Evolutionary conservation across 1,284 basidiomycete species (phyloP), one percentile per base, ranked within the genome.

Genomic region (Marasmius sp.): DNA sequence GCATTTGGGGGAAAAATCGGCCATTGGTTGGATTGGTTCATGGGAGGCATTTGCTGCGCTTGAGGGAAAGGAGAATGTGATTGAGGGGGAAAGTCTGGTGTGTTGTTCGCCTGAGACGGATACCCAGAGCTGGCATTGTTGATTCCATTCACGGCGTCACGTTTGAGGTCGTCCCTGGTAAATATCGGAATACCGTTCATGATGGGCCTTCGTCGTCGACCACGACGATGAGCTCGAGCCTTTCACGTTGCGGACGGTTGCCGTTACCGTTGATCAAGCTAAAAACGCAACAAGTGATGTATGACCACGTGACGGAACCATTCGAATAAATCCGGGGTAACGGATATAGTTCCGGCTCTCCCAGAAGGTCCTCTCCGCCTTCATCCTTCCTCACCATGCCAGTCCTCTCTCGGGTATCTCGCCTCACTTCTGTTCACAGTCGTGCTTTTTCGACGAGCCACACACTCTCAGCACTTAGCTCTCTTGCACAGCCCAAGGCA

Each of bases 401-500:
- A 78, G 73, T 74, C 10, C 58, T 77, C 48, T 71, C 71, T 51
- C 72, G 72, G 49, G 63, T 81, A 47, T 69, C 79, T 62, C 74
- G 74, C 57, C 68, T 79, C 54, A 66, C 70, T 51, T 63, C 64
- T 27, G 65, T 76, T 20, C 62, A 68, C 52, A 50, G 66, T 54
- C 74, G 77, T 48, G 58, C 72, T 64, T 72, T 79, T 68, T 68
- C 83, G 14, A 80, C 85, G 1, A 79, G 81, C 7, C 71, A 79
- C 4, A 75, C 78, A 2, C 69, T 83, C 39, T 79, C 76, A 38
- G 80, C 82, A 1, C 75, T 92, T 57, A 84, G 79, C 64, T 75
- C 82, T 11, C 64, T 77, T 36, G 86, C 85, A 22, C 80, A 82
- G 27, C 72, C 82, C 27, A 85, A 82, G 67, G 91, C 90, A 0